Base-by-base conservation (phyloP, 306 rosid species). In the Quercus robur region DNA sequence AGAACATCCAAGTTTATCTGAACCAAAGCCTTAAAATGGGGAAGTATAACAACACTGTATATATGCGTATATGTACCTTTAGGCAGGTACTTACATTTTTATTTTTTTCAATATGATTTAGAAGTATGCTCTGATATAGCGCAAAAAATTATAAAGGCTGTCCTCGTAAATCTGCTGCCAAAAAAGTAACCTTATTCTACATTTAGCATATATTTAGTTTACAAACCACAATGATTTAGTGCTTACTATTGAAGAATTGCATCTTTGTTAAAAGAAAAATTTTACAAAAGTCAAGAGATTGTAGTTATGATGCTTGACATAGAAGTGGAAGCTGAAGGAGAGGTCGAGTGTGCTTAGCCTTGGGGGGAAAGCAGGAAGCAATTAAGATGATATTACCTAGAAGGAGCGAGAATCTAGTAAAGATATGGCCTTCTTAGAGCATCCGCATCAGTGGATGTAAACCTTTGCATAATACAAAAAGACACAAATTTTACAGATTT, bases 1-100 rank as follows among this genome's bases (percentile, higher is more conserved):
- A 77, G 97, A 95, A 80, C 99, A 95, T 81, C 97, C 96, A 70
- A 67, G 84, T 84, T 80, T 80, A 58, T 84, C 89, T 31, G 94
- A 91, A 86, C 82, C 88, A n/a, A 70, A 76, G 81, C 67, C 80
- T 67, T 88, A 81, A 87, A 64, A 64, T 78, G 64, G 61, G 58
- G 73, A 83, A 44, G 76, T 80, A 20, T 58, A 63, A 52, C 17
- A 26, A 1, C 11, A 35, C 49, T 69, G 26, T 41, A 75, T 80
- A 30, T 70, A 51, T 71, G 23, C 1, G 5, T 28, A 19, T 71
- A 82, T 56, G 55, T 68, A 38, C 74, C 71, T 74, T 71, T 70
- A 75, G 80, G 63, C 28, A 71, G 61, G 51, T 77, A 44, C 30
- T 69, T 67, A 3, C 41, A 62, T 67, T 35, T 4, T 35, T 33